Conservation (phyloP, 345 rosid species). For the Lepidium didymum region DNA sequence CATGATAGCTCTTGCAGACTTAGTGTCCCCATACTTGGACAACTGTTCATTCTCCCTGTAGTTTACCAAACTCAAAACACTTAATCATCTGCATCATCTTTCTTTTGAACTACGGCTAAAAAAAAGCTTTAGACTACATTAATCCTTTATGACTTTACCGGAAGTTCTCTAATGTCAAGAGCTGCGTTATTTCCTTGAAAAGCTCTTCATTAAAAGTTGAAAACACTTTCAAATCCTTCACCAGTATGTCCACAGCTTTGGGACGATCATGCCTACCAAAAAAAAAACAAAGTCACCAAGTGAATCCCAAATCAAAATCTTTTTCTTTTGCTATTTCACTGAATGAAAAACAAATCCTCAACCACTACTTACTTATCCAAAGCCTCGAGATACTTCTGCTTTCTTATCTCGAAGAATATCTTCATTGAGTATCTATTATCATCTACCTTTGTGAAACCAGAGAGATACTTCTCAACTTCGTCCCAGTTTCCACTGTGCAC, state of each 20-base stretch:
- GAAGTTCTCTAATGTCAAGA: slow-evolving; percentile 87
- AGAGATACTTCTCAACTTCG: slow-evolving; percentile 95
- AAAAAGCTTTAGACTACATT: not conserved
- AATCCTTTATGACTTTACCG: slow-evolving; percentile 35
- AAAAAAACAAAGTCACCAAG: not conserved
- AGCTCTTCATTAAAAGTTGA: slow-evolving; percentile 94
- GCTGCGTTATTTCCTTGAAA: slow-evolving; percentile 92
- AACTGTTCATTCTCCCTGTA: slow-evolving; percentile 93
- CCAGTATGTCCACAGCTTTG: slow-evolving; percentile 91
- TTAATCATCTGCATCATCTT: slow-evolving; percentile 14
- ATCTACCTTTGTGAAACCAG: slow-evolving; percentile 96
- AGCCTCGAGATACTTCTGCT: slow-evolving; percentile 98
- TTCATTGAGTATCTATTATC: slow-evolving; percentile 96
- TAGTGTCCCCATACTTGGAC: slow-evolving; percentile 96
- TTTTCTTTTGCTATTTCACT: not conserved
- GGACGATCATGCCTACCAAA: slow-evolving; percentile 77
- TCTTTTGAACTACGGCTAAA: not conserved
- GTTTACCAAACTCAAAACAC: not conserved
- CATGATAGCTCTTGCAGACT: slow-evolving; percentile 97
- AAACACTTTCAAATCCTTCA: slow-evolving; percentile 97
- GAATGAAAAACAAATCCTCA: not conserved
- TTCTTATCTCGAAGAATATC: slow-evolving; percentile 96
- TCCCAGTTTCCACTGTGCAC: slow-evolving; percentile 98
- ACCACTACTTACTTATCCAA: slow-evolving; percentile 65
- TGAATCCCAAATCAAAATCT: slow-evolving; percentile 9